These are phyloP conservation scores for Pseudogymnoascus destructans DNA, from an alignment of 2,329 filamentous ascomycete genomes.

Conservation along the genomic window DNA sequence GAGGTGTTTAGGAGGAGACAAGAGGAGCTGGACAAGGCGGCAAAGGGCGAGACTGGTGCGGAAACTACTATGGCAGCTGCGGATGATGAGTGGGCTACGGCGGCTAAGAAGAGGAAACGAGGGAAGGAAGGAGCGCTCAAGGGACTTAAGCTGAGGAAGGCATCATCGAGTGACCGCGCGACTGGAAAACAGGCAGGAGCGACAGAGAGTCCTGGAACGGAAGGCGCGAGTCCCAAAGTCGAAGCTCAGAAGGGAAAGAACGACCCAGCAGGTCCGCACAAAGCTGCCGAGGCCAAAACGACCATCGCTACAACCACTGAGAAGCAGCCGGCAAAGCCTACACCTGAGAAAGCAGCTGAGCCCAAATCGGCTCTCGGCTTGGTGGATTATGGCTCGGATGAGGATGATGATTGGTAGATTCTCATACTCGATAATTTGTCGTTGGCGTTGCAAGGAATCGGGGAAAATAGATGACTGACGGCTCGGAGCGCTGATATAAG, in stretches of 20 bases:
- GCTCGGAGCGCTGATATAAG: not conserved
- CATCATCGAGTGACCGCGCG: conserved; percentile 14
- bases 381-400: conserved; percentile 45
- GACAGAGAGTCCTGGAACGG: not conserved
- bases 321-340: not conserved
- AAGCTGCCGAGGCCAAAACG: not conserved
- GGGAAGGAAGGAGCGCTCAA: conserved; percentile 26
- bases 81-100: conserved; percentile 27
- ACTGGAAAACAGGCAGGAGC: not conserved
- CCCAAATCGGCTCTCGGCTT: conserved; percentile 27
- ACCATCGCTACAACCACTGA: not conserved
- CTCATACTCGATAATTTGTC: not conserved
- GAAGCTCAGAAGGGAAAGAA: conserved; percentile 5
- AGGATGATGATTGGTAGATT: conserved; percentile 29
- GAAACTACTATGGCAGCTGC: conserved; percentile 13
- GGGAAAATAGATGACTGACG: not conserved
- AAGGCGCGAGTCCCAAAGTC: not conserved
- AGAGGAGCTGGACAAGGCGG: conserved; percentile 25
- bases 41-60: conserved; percentile 14
- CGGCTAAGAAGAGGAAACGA: conserved; percentile 29
- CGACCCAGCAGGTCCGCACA: not conserved
- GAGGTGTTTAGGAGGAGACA: conserved; percentile 42
- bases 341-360: not conserved
- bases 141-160: conserved; percentile 24
- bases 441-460: not conserved